Conservation (phyloP, 768 basidiomycete genomes). For the Lenzites betulinus region DNA sequence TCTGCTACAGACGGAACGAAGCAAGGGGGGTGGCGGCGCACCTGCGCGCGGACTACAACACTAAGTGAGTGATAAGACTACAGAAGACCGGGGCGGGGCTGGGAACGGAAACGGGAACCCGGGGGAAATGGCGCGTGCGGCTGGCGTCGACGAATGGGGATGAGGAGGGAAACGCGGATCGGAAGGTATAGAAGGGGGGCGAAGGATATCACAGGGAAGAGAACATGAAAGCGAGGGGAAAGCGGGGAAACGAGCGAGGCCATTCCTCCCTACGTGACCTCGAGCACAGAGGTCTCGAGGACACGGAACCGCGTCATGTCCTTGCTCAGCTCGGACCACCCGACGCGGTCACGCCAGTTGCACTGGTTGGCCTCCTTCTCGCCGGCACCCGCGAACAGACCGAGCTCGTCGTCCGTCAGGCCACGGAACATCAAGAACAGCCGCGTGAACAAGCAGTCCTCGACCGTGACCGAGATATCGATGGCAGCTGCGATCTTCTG, state of each 20-base stretch:
- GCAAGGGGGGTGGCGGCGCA: slow-evolving; percentile 7
- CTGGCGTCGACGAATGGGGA: not conserved
- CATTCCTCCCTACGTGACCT: slow-evolving; percentile 43
- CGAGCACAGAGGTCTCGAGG: slow-evolving; percentile 77
- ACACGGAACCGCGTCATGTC: slow-evolving; percentile 75
- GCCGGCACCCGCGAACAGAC: slow-evolving; percentile 72
- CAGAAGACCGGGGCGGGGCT: slow-evolving; percentile 5
- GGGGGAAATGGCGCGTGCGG: too few species aligned
- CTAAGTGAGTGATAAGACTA: slow-evolving; percentile 29
- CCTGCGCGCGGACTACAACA: slow-evolving; percentile 18
- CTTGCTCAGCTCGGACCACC: slow-evolving; percentile 81
- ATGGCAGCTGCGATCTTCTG: slow-evolving; percentile 81
- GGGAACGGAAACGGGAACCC: not conserved
- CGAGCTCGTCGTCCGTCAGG: slow-evolving; percentile 76
- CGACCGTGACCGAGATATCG: slow-evolving; percentile 81
- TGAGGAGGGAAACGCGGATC: not conserved
- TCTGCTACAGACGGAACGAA: slow-evolving; percentile 7
- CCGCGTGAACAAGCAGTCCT: slow-evolving; percentile 80
- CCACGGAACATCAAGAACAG: slow-evolving; percentile 88
- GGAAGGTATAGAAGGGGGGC: slow-evolving; percentile 12
- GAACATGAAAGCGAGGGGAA: not conserved
- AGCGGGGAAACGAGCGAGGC: not conserved
- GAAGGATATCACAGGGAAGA: slow-evolving; percentile 10
- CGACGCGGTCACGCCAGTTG: slow-evolving; percentile 81
- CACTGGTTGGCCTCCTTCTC: slow-evolving; percentile 83